Evolutionary conservation across 768 basidiomycete species (phyloP), one percentile per base, ranked within the genome.

Genomic region (Lactifluus piperatus): DNA sequence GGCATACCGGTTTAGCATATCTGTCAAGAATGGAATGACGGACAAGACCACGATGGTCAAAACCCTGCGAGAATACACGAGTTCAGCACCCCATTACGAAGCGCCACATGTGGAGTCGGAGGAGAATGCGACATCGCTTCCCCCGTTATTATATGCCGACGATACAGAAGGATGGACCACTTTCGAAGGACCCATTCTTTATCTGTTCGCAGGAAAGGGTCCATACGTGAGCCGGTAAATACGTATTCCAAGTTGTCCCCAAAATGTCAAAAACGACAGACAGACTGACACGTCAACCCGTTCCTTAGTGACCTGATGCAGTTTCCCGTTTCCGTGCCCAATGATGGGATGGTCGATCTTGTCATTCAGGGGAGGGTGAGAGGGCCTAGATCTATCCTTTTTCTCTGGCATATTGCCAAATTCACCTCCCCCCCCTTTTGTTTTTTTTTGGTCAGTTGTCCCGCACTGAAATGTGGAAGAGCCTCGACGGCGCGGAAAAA

Each of bases 261-360:
- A 11, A 45, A 18, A 22, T 56, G 22, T 58, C 47, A 58, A 32
- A 18, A 13, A 54, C 62, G 52, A 57, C n/a, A n/a, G n/a, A n/a
- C n/a, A n/a, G n/a, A n/a, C n/a, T n/a, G n/a, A n/a, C n/a, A n/a
- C n/a, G n/a, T n/a, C n/a, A n/a, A n/a, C n/a, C n/a, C n/a, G n/a
- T n/a, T n/a, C 59, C 52, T 16, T 26, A 86, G 86, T 18, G 85
- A 87, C 57, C 76, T 86, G 37, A 85, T 92, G 85, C 82, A 89
- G 26, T 94, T 92, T 67, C 92, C 90, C 0, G 84, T 89, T 4
- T 88, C 88, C 22, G 69, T 85, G 51, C 86, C 89, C 0, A 81
- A 87, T 59, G 89, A 94, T 66, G 89, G 90, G 0, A 70, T 84
- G 30, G 83, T 93, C 53, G 91, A 92, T 65, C 70, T 93, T 44